Evolutionary conservation across 352 stramenopile genomes (phyloP).

Genomic region (Phytophthora tubulina): DNA sequence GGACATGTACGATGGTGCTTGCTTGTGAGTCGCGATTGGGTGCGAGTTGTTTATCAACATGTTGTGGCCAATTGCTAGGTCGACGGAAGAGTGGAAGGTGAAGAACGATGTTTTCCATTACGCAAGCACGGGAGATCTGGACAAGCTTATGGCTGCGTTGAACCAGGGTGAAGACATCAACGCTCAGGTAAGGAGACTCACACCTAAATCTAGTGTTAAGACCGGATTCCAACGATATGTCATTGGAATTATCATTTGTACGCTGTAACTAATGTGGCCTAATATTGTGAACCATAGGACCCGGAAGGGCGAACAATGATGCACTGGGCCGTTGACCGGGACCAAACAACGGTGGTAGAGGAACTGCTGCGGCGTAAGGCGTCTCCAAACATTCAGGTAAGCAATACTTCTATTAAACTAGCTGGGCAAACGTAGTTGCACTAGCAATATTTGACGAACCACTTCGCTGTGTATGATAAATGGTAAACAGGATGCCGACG

Average conservation of each 20-base stretch:
- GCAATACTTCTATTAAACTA: background rate
- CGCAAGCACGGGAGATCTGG: conserved; percentile 69
- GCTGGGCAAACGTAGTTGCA: background rate
- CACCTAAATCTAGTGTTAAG: background rate
- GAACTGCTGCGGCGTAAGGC: conserved; percentile 64
- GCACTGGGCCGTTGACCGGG: conserved; percentile 82
- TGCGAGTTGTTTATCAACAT: conserved; percentile 10
- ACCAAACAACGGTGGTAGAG: conserved; percentile 60
- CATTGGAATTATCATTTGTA: conserved; percentile 4
- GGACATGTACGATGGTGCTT: conserved; percentile 59
- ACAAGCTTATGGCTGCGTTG: conserved; percentile 59
- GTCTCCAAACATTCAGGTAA: conserved; percentile 69
- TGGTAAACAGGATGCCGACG: conserved; percentile 65
- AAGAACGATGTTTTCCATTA: conserved; percentile 79
- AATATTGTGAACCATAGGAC: conserved; percentile 48
- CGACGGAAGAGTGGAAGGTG: conserved; percentile 83
- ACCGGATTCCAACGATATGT: background rate
- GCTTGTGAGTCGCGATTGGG: background rate
- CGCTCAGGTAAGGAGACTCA: conserved; percentile 40
- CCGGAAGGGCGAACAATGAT: conserved; percentile 84
- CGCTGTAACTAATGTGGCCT: background rate
- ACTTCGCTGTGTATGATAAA: background rate
- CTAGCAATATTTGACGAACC: conserved; percentile 13
- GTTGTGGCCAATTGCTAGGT: conserved; percentile 37
- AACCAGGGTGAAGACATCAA: conserved; percentile 56